Evolutionary conservation across 179 eudicot genomes (phyloP).

Genomic region (Spinacia oleracea): DNA sequence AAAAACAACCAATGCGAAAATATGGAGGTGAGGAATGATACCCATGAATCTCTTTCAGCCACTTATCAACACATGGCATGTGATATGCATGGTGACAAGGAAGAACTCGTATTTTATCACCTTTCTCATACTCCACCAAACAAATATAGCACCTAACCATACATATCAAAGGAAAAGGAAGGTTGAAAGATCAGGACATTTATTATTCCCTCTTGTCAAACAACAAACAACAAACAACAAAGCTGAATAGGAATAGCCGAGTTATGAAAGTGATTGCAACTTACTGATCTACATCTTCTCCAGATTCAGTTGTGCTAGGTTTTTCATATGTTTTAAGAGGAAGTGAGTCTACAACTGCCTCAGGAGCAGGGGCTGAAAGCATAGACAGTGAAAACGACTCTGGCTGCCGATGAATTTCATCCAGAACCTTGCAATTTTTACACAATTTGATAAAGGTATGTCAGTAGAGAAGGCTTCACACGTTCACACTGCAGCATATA

Average conservation of each 20-base stretch:
- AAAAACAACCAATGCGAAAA: background rate
- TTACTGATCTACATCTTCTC: slow-evolving; percentile 64
- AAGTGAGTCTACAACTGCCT: slow-evolving; percentile 69
- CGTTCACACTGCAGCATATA: slow-evolving; percentile 4
- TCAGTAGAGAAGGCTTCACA: background rate
- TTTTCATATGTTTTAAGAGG: slow-evolving; percentile 54
- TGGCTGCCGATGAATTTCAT: slow-evolving; percentile 79
- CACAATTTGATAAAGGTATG: background rate
- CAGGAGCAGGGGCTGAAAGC: slow-evolving; percentile 70
- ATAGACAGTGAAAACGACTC: slow-evolving; percentile 62
- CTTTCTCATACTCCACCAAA: slow-evolving; percentile 69
- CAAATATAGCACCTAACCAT: slow-evolving; percentile 73
- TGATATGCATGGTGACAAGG: slow-evolving; percentile 84
- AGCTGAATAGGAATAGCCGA: background rate
- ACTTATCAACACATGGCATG: slow-evolving; percentile 76
- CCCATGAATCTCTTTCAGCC: slow-evolving; percentile 96
- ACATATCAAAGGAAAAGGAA: slow-evolving; percentile 16
- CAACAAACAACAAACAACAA: background rate
- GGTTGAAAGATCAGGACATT: background rate
- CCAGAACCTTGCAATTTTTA: slow-evolving; percentile 56
- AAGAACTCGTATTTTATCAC: slow-evolving; percentile 66
- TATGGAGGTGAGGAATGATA: slow-evolving; percentile 22
- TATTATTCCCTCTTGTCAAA: background rate
- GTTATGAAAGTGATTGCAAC: slow-evolving; percentile 23
- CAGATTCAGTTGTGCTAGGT: slow-evolving; percentile 31